These are phyloP conservation scores for Globisporangium acanthophoron DNA, from an alignment of 352 stramenopile genomes.

Conservation along the genomic window DNA sequence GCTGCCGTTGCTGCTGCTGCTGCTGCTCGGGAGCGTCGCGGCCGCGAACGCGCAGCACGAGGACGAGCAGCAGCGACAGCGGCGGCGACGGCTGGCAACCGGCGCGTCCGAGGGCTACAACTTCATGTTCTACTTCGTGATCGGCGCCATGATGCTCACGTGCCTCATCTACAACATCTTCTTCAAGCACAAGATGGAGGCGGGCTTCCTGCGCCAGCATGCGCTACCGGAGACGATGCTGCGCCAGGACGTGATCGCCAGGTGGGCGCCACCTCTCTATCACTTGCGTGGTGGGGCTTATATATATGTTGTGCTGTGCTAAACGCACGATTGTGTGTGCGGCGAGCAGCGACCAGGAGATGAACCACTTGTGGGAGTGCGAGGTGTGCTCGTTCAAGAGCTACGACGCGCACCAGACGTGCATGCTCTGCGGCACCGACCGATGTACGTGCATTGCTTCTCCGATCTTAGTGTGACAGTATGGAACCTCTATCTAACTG, in stretches of 20 bases:
- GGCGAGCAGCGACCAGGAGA: slow-evolving; percentile 60
- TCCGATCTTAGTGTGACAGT: background rate
- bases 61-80: background rate
- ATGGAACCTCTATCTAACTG: background rate
- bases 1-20: background rate
- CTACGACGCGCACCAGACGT: slow-evolving; percentile 81
- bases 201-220: slow-evolving; percentile 61
- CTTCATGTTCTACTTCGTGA: slow-evolving; percentile 88
- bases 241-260: slow-evolving; percentile 83
- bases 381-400: slow-evolving; percentile 93
- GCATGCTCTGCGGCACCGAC: slow-evolving; percentile 88
- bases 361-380: slow-evolving; percentile 85
- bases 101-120: slow-evolving; percentile 71
- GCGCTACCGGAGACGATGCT: slow-evolving; percentile 79
- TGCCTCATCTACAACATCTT: slow-evolving; percentile 88
- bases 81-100: slow-evolving; percentile 16
- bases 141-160: slow-evolving; percentile 84
- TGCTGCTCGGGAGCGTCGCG: background rate
- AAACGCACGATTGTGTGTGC: background rate
- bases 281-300: background rate
- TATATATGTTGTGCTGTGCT: background rate
- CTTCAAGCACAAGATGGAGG: slow-evolving; percentile 82
- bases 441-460: slow-evolving; percentile 26
- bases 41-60: background rate
- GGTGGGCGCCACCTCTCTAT: slow-evolving; percentile 9